These are phyloP conservation scores for Aegilops tauschii DNA, from an alignment of 176 grass and related monocot genomes.

Conservation along the genomic window DNA sequence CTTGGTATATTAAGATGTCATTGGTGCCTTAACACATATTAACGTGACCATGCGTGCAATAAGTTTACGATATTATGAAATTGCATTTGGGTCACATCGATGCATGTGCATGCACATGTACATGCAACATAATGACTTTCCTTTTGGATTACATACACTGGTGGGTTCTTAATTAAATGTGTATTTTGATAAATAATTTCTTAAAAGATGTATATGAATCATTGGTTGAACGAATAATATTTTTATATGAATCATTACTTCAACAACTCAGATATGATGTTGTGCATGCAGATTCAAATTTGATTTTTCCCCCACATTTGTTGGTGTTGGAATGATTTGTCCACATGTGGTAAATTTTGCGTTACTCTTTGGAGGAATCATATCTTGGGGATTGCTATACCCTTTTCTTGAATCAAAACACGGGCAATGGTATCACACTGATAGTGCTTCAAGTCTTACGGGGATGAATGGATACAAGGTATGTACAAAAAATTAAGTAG, in stretches of 20 bases:
- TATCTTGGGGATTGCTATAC: slow-evolving; percentile 60
- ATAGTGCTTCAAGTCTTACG: slow-evolving; percentile 34
- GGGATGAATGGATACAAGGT: slow-evolving; percentile 77
- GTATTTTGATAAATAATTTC: neutral
- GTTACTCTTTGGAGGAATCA: slow-evolving; percentile 35
- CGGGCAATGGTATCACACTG: slow-evolving; percentile 56
- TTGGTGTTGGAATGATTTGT: slow-evolving; percentile 70
- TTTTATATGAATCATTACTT: neutral
- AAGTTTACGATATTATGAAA: too few relatives aligned
- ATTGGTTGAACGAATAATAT: neutral
- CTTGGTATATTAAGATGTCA: too few relatives aligned
- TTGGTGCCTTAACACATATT: too few relatives aligned
- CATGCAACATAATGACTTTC: too few relatives aligned
- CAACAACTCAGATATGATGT: neutral
- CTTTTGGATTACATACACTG: neutral
- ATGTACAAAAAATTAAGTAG: neutral
- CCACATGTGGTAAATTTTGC: slow-evolving; percentile 60
- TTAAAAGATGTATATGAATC: neutral
- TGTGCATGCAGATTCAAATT: slow-evolving; percentile 60
- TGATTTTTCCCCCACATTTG: slow-evolving; percentile 55
- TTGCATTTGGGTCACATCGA: too few relatives aligned
- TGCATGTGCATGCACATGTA: too few relatives aligned
- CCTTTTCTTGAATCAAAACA: slow-evolving; percentile 55
- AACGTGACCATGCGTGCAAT: too few relatives aligned
- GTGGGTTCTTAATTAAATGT: neutral